Evolutionary conservation across 2,329 filamentous ascomycete genomes (phyloP).

Genomic region (Pestalotiopsis sp.): DNA sequence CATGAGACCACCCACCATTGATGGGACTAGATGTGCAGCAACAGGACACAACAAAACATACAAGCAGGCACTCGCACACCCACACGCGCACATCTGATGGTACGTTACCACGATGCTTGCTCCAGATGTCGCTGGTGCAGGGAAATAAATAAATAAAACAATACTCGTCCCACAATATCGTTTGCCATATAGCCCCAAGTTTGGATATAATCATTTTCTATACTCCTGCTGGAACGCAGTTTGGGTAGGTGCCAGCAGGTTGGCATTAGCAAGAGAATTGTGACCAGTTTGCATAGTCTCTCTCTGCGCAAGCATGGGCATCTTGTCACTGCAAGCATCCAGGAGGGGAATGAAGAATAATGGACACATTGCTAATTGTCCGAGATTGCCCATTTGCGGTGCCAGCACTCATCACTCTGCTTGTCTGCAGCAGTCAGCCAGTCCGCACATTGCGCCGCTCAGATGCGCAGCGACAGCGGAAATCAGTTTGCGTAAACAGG

Average conservation of each 20-base stretch:
- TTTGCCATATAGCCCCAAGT: neutral
- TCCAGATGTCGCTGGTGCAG: neutral
- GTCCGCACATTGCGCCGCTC: neutral
- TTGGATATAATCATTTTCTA: neutral
- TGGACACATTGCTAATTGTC: constrained; percentile 1
- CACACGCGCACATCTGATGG: neutral
- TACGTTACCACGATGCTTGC: neutral
- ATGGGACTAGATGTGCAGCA: neutral
- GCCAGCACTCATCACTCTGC: neutral
- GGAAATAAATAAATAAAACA: neutral
- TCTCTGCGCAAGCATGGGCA: neutral
- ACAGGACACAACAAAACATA: neutral
- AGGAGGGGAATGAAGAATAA: neutral
- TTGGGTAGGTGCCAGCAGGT: neutral
- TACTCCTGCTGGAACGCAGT: neutral
- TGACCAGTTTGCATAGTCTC: neutral
- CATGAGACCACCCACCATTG: neutral
- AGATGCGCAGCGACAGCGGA: constrained; percentile 3
- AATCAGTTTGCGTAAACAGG: neutral
- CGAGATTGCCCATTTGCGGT: neutral
- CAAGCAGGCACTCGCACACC: neutral
- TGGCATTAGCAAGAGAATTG: neutral
- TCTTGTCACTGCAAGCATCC: neutral
- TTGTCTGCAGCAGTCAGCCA: neutral
- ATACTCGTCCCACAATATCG: neutral